Evolutionary conservation across 495 filamentous ascomycete species (phyloP).

Genomic region (Lichenothelia convexa): DNA sequence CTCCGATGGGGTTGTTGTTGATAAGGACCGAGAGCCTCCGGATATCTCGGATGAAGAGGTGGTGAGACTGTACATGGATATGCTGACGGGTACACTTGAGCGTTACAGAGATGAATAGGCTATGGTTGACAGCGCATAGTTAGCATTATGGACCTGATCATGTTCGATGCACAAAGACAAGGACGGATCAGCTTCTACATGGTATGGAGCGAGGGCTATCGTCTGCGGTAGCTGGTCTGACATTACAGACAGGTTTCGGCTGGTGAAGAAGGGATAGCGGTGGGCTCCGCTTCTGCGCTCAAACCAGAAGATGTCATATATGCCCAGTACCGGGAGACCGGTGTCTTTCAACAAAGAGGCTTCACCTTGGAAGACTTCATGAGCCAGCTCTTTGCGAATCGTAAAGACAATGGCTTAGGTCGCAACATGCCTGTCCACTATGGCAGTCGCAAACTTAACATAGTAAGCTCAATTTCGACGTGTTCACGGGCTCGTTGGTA

Average conservation of each 20-base stretch:
- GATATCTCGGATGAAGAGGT: conserved; percentile 54
- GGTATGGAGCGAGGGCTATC: conserved; percentile 26
- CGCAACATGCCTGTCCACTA: conserved; percentile 99
- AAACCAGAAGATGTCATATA: conserved; percentile 76
- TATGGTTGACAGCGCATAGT: conserved; percentile 23
- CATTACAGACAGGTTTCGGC: conserved; percentile 44
- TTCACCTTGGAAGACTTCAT: conserved; percentile 80
- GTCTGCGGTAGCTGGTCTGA: background rate
- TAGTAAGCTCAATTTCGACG: too few species aligned
- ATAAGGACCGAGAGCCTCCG: conserved; percentile 38
- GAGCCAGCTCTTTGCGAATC: conserved; percentile 87
- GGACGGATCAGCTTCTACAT: conserved; percentile 91
- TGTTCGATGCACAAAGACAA: conserved; percentile 75
- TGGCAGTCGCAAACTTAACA: conserved; percentile 62
- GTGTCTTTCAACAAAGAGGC: conserved; percentile 75
- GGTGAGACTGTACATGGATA: conserved; percentile 45
- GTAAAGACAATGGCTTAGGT: conserved; percentile 59
- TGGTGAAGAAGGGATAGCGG: conserved; percentile 85
- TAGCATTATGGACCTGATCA: conserved; percentile 83
- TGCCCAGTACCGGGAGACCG: conserved; percentile 86
- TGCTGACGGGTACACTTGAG: conserved; percentile 35
- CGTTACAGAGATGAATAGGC: background rate
- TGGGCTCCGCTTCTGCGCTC: conserved; percentile 71
- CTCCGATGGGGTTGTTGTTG: conserved; percentile 61
- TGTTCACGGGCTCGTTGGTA: too few species aligned